Evolutionary conservation across 164 flowering plant genomes (phyloP).

Genomic region (Dillenia turbinata): DNA sequence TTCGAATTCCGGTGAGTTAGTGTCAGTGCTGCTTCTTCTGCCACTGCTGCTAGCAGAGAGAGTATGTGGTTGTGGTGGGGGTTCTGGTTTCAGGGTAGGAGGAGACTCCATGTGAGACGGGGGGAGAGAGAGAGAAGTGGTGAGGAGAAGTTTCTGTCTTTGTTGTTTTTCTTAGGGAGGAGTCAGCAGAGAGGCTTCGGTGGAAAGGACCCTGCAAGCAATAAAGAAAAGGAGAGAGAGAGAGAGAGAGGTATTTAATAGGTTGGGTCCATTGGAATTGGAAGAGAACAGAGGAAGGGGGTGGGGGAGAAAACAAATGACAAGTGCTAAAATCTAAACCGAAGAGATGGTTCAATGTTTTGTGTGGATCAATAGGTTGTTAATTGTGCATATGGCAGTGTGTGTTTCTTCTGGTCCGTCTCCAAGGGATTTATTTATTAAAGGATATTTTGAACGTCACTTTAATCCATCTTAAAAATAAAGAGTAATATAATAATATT

Average conservation of each 20-base stretch:
- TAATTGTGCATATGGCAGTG: too few species aligned
- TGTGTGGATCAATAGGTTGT: neutral
- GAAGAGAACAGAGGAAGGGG: neutral
- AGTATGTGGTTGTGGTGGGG: neutral
- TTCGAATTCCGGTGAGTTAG: constrained; percentile 77
- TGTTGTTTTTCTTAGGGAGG: neutral
- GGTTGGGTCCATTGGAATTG: too few species aligned
- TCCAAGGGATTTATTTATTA: too few species aligned
- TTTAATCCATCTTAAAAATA: too few species aligned
- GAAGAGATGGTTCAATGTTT: neutral
- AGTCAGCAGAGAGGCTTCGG: neutral
- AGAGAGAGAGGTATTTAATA: neutral
- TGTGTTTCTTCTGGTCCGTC: too few species aligned
- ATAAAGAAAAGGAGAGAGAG: neutral
- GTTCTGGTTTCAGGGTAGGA: constrained; percentile 6
- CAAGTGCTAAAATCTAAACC: too few species aligned
- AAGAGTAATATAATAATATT: too few species aligned
- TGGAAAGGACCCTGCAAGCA: constrained; percentile 4
- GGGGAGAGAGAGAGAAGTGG: constrained; percentile 5
- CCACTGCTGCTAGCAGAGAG: constrained; percentile 28
- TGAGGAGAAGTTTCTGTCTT: constrained; percentile 2
- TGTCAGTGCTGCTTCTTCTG: constrained; percentile 23
- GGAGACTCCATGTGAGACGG: constrained; percentile 8
- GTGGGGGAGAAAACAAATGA: neutral
- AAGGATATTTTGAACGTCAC: too few species aligned